These are phyloP conservation scores for Sclerotinia minor DNA, from an alignment of 2,329 filamentous ascomycete genomes.

Conservation along the genomic window DNA sequence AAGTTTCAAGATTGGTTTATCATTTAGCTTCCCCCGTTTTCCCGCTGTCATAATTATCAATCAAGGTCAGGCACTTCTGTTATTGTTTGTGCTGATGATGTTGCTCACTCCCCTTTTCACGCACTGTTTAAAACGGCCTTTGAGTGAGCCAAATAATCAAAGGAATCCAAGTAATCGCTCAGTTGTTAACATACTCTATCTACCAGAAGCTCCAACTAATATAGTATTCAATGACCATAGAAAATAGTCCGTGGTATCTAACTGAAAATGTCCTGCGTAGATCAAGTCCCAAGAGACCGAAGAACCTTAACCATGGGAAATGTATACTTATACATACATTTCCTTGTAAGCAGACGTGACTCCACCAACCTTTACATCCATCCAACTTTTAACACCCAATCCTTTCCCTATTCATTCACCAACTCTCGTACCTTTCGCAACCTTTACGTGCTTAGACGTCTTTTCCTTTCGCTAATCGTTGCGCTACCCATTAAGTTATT, in stretches of 20 bases:
- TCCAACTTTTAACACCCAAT: background rate
- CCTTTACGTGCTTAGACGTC: background rate
- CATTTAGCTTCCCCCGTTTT: background rate
- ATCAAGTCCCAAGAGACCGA: background rate
- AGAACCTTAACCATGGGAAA: too few species aligned
- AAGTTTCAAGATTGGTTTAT: background rate
- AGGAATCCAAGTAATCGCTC: background rate
- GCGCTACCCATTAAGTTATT: slow-evolving; percentile 6
- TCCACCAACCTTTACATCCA: background rate
- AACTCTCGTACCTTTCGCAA: background rate
- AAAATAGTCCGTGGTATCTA: background rate
- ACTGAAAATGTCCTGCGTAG: background rate
- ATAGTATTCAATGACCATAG: background rate
- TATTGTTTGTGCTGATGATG: too few species aligned
- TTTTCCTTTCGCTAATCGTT: slow-evolving; percentile 16
- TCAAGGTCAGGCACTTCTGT: too few species aligned
- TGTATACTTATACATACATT: background rate
- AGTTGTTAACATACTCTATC: background rate
- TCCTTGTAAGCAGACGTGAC: background rate
- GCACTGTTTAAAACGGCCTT: too few species aligned
- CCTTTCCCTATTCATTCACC: background rate
- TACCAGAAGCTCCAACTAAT: background rate
- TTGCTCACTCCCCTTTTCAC: too few species aligned
- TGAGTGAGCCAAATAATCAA: background rate
- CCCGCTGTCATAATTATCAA: background rate